phyloP scores from a whole-genome alignment of 306 rosid genomes.

The Corylus americana region DNA sequence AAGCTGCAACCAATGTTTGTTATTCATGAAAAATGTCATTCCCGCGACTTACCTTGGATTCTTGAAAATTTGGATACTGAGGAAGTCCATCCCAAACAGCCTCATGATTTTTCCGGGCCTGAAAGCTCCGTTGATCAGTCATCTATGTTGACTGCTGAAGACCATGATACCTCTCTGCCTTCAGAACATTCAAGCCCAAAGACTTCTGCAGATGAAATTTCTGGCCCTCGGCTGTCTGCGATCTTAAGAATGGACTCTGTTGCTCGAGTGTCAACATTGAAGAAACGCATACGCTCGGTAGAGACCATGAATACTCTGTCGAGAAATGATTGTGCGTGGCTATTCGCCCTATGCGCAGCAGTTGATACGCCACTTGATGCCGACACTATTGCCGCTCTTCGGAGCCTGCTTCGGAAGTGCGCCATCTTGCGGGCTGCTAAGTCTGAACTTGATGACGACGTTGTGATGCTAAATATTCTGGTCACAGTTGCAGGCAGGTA shows the following conservation, averaged over 20 bases:
- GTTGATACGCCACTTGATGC: conserved; percentile 77
- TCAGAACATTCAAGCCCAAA: conserved; percentile 26
- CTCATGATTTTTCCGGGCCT: conserved; percentile 20
- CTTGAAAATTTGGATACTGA: conserved; percentile 14
- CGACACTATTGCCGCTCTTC: conserved; percentile 62
- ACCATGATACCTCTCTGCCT: conserved; percentile 11
- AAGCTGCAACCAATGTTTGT: conserved; percentile 11
- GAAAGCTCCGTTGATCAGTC: conserved; percentile 26
- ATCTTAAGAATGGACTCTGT: conserved; percentile 60
- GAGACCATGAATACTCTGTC: conserved; percentile 36
- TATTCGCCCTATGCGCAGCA: conserved; percentile 74
- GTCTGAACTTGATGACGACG: conserved; percentile 61
- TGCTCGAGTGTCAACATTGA: conserved; percentile 52
- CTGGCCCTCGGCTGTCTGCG: conserved; percentile 55
- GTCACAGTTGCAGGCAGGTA: conserved; percentile 70
- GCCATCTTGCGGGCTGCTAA: conserved; percentile 70
- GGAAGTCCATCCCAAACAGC: conserved; percentile 11
- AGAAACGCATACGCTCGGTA: conserved; percentile 53
- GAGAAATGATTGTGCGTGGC: conserved; percentile 69
- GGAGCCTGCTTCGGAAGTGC: conserved; percentile 82
- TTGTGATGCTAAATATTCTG: conserved; percentile 72
- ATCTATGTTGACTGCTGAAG: conserved; percentile 16
- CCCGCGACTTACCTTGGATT: conserved; percentile 5
- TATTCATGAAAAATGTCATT: background rate
- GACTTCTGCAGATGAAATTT: conserved; percentile 30